These are phyloP conservation scores for Aspergillus mulundensis DNA, from an alignment of 495 filamentous ascomycete species.

Conservation along the genomic window DNA sequence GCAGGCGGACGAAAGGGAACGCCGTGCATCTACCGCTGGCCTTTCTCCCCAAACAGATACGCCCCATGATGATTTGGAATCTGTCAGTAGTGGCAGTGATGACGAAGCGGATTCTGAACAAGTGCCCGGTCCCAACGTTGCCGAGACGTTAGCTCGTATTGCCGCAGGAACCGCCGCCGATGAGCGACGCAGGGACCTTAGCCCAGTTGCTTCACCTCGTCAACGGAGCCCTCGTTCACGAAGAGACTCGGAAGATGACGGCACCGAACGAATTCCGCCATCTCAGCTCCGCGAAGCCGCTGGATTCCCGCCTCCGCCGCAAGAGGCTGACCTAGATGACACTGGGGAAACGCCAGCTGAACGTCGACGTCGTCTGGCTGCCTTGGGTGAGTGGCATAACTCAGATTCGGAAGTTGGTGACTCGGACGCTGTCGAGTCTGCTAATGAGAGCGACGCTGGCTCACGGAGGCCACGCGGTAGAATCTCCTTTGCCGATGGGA, in stretches of 20 bases:
- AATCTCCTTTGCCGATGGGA: slow-evolving; percentile 33
- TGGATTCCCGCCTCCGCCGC: slow-evolving; percentile 24
- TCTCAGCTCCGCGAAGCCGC: slow-evolving; percentile 36
- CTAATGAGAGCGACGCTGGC: slow-evolving; percentile 28
- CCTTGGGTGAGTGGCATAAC: slow-evolving; percentile 63
- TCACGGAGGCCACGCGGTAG: slow-evolving; percentile 22
- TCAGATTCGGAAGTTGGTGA: slow-evolving; percentile 60
- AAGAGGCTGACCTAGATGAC: slow-evolving; percentile 36
- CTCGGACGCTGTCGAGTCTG: slow-evolving; percentile 40
- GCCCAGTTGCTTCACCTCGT: slow-evolving; percentile 19
- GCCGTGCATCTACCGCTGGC: slow-evolving; percentile 14
- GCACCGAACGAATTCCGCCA: slow-evolving; percentile 52
- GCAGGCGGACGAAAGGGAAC: slow-evolving; percentile 27
- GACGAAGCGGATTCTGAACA: slow-evolving; percentile 28
- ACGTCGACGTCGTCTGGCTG: slow-evolving; percentile 74
- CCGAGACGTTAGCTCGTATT: slow-evolving; percentile 40
- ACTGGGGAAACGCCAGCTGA: slow-evolving; percentile 78
- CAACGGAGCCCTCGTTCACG: slow-evolving; percentile 28
- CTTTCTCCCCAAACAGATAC: background rate
- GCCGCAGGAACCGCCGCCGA: slow-evolving; percentile 44
- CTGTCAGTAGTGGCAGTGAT: slow-evolving; percentile 29
- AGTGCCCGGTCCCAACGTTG: slow-evolving; percentile 44
- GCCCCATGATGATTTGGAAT: slow-evolving; percentile 22
- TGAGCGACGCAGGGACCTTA: slow-evolving; percentile 43
- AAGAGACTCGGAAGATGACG: slow-evolving; percentile 56